phyloP scores from a whole-genome alignment of 495 filamentous ascomycete species.

The Sporormia fimetaria region DNA sequence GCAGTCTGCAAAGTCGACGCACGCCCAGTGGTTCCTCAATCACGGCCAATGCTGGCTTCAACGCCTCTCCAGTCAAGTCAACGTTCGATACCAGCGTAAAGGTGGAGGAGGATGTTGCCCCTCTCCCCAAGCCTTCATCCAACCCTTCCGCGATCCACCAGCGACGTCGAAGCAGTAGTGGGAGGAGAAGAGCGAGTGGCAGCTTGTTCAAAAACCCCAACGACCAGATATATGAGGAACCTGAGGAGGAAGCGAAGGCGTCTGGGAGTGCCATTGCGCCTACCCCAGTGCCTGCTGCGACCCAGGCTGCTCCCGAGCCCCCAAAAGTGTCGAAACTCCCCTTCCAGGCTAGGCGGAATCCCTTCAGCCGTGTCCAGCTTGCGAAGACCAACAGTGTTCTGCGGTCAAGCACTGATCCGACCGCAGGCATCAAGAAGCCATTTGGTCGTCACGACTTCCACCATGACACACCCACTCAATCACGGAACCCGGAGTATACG shows the following conservation, averaged over 20 bases:
- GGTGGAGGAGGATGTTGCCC: not conserved
- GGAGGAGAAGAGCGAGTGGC: slow-evolving; percentile 40
- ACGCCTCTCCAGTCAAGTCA: slow-evolving; percentile 7
- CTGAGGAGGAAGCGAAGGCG: slow-evolving; percentile 43
- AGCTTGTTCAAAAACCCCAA: slow-evolving; percentile 45
- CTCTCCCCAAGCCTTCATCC: slow-evolving; percentile 6
- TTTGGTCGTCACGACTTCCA: slow-evolving; percentile 62
- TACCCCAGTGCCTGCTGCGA: slow-evolving; percentile 1
- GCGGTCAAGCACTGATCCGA: slow-evolving; percentile 28
- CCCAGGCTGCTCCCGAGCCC: slow-evolving; percentile 6
- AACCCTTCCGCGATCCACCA: slow-evolving; percentile 23
- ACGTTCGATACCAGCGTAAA: not conserved
- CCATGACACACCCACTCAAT: slow-evolving; percentile 64
- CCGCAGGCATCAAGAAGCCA: slow-evolving; percentile 38
- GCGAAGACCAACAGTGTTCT: slow-evolving; percentile 24
- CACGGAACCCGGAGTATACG: slow-evolving; percentile 60
- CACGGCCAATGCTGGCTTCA: slow-evolving; percentile 11
- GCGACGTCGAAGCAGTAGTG: slow-evolving; percentile 27
- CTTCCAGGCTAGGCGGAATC: slow-evolving; percentile 28
- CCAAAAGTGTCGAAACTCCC: slow-evolving; percentile 23
- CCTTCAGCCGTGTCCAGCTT: slow-evolving; percentile 32
- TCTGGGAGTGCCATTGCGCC: too few species aligned
- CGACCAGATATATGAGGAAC: slow-evolving; percentile 86
- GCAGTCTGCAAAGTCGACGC: slow-evolving; percentile 19
- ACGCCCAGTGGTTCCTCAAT: slow-evolving; percentile 26